phyloP scores from a whole-genome alignment of 345 rosid genomes.

The Excoecaria agallocha region DNA sequence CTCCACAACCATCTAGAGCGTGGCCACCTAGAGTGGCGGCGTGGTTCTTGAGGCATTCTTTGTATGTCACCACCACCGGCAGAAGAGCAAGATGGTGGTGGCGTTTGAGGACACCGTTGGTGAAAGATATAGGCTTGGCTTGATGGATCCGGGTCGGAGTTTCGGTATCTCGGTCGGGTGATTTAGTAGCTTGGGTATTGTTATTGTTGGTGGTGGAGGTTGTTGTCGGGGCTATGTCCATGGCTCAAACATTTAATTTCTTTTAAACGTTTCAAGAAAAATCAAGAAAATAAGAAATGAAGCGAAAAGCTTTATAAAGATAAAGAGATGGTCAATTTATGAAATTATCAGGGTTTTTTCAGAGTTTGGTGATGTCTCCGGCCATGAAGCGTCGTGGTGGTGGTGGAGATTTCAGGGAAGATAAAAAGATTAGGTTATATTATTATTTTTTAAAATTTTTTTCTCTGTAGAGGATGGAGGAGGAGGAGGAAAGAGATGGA shows the following conservation, averaged over 20 bases:
- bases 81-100: constrained; percentile 2
- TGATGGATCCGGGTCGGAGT: constrained; percentile 25
- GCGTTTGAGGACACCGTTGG: constrained; percentile 35
- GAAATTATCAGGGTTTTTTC: neutral
- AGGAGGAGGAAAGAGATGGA: neutral
- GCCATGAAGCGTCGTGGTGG: neutral
- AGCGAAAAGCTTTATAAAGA: neutral
- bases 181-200: constrained; percentile 19
- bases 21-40: constrained; percentile 30
- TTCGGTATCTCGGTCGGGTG: constrained; percentile 28
- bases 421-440: too few relatives aligned
- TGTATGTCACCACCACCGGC: constrained; percentile 17
- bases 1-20: constrained; percentile 33
- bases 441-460: too few relatives aligned
- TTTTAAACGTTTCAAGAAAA: neutral
- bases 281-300: neutral
- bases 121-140: constrained; percentile 21
- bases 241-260: constrained; percentile 24
- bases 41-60: constrained; percentile 30
- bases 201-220: constrained; percentile 6
- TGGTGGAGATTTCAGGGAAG: neutral
- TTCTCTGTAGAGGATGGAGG: neutral
- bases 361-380: neutral
- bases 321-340: neutral
- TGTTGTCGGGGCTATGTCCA: constrained; percentile 22